Base-by-base conservation (phyloP, 208 protist genomes). In the Novymonas esmeraldas region DNA sequence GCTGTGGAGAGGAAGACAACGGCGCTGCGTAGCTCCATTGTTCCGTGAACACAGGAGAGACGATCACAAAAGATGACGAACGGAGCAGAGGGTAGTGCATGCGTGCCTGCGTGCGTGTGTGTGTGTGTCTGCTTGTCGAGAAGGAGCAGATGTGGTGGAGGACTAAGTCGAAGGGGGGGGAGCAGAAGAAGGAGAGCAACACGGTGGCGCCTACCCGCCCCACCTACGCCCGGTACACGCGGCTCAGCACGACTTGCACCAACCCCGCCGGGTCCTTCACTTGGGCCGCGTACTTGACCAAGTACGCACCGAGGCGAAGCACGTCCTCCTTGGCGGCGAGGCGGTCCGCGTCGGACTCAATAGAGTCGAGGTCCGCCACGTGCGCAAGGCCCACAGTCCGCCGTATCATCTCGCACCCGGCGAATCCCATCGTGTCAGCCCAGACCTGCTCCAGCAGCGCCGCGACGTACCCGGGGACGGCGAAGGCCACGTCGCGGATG, bases 361-460 rank as follows among this genome's bases (percentile, higher is more conserved):
- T 78, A 36, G 64, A 51, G 42, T 76, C 76, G 33, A 78, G 60
- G 63, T 82, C 76, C 6, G 71, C 71, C 18, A 82, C 76, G 52
- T 82, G 76, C 3, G 68, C 70, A 18, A 82, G 64, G n/a, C 68
- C 70, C 2, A 82, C 49, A 18, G 64, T 78, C 22, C 76, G 62
- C 29, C 76, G 68, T 7, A 82, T 69, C 71, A 82, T 74, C 58
- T 82, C 76, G 5, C 52, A 56, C 11, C 76, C 76, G 1, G 76
- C 70, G 38, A 77, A 82, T 3, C 76, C 76, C 18, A 82, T 45
- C 45, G 70, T 52, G 51, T 82, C 76, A 13, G 33, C 38, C 76
- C 60, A 74, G 18, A 82, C 68, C 22, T 65, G 46, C 31, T 44
- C 26, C 31, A 82, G 46, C 51, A 78, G 45, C 41, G 34, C 64